A percentile compares a stretch with the other conserved stretches of the same genome.
Evolutionary conservation across 768 basidiomycete genomes (phyloP).

Genomic region (Lentinus brumalis): DNA sequence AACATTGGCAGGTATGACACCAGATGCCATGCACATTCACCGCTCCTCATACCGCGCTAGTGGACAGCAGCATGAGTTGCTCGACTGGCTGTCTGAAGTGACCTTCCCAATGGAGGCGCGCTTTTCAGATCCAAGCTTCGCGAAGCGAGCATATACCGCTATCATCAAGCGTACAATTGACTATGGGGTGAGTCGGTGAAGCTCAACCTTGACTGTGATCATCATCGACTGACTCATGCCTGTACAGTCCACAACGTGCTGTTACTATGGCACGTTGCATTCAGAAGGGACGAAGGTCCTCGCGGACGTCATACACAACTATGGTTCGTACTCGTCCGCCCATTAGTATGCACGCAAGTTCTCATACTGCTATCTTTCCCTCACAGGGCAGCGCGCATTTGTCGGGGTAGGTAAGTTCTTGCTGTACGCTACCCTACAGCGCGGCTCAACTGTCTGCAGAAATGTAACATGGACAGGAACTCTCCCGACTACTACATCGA

Average conservation of each 20-base stretch:
- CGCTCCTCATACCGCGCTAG: constrained; percentile 36
- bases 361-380: not conserved
- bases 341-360: not conserved
- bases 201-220: not conserved
- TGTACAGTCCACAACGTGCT: constrained; percentile 86
- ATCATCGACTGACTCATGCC: not conserved
- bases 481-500: constrained; percentile 72
- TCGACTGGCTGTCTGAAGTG: constrained; percentile 83
- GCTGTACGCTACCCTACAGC: not conserved
- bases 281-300: constrained; percentile 78
- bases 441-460: constrained; percentile 41
- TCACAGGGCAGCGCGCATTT: constrained; percentile 79
- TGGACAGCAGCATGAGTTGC: constrained; percentile 82
- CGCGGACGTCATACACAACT: constrained; percentile 68
- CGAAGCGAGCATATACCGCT: constrained; percentile 62
- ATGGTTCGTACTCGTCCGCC: constrained; percentile 44
- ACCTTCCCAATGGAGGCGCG: constrained; percentile 89
- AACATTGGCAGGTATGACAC: constrained; percentile 60
- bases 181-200: constrained; percentile 61
- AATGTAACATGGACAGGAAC: constrained; percentile 90
- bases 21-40: not conserved
- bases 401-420: constrained; percentile 63
- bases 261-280: constrained; percentile 88
- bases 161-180: constrained; percentile 75
- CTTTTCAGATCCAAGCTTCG: constrained; percentile 72